Conservation (phyloP, 2,329 filamentous ascomycete genomes). For the Cyanodermella asteris region DNA sequence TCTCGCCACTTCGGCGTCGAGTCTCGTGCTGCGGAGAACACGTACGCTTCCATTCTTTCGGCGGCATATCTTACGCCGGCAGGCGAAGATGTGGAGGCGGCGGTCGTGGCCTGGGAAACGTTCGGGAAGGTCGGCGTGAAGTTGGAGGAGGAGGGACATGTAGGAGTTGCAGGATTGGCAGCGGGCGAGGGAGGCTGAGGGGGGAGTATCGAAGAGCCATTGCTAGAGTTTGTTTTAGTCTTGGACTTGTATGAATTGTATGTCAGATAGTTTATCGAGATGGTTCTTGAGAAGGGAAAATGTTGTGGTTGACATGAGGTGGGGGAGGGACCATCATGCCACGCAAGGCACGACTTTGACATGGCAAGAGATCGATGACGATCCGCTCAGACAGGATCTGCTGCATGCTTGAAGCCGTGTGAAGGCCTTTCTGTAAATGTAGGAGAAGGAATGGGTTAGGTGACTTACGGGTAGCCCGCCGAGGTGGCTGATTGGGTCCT, state of each 20-base stretch:
- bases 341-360: too few relatives aligned
- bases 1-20: too few relatives aligned
- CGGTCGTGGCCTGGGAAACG: slow-evolving; percentile 72
- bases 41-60: slow-evolving; percentile 66
- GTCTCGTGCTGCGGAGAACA: slow-evolving; percentile 24
- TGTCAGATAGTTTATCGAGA: slow-evolving; percentile 7
- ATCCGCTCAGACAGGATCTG: too few relatives aligned
- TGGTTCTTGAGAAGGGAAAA: too few relatives aligned
- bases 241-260: slow-evolving; percentile 4
- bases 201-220: slow-evolving; percentile 58
- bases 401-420: too few relatives aligned
- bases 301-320: too few relatives aligned
- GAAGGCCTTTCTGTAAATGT: background rate
- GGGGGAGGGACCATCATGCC: too few relatives aligned
- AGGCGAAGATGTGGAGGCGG: slow-evolving; percentile 69
- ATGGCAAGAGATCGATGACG: too few relatives aligned
- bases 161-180: slow-evolving; percentile 73
- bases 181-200: slow-evolving; percentile 55
- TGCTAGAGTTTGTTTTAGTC: slow-evolving; percentile 32
- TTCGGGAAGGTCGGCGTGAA: slow-evolving; percentile 76
- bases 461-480: slow-evolving; percentile 62
- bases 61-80: slow-evolving; percentile 55
- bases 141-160: slow-evolving; percentile 69
- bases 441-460: slow-evolving; percentile 2
- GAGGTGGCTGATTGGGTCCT: slow-evolving; percentile 69